Evolutionary conservation across 176 grass and related monocot genomes (phyloP).

Genomic region (Metroxylon sagu): DNA sequence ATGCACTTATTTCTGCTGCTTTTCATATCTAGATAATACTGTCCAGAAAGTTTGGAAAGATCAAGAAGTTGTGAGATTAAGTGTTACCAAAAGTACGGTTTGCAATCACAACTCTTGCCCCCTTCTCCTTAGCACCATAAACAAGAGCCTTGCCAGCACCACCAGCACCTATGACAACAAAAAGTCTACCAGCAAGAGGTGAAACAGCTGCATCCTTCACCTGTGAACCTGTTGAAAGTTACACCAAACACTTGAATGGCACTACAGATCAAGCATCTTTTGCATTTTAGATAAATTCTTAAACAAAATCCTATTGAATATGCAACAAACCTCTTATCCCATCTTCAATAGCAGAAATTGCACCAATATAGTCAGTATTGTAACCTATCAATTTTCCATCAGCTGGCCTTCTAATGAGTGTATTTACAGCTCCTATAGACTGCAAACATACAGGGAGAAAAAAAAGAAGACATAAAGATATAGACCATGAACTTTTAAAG

Average conservation of each 20-base stretch:
- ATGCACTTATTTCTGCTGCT: too few relatives aligned
- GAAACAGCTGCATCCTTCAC: conserved; percentile 29
- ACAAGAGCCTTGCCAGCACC: conserved; percentile 96
- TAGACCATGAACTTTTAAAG: too few relatives aligned
- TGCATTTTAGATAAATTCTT: background rate
- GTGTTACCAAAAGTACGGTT: conserved; percentile 89
- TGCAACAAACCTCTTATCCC: conserved; percentile 77
- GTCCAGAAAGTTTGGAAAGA: too few relatives aligned
- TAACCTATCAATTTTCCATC: conserved; percentile 87
- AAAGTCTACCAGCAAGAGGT: conserved; percentile 62
- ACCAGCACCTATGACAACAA: conserved; percentile 92
- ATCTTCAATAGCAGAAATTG: conserved; percentile 98
- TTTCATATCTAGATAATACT: too few relatives aligned
- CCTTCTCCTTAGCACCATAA: conserved; percentile 96
- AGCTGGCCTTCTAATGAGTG: conserved; percentile 58
- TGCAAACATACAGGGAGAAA: conserved; percentile 26
- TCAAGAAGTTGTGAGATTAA: conserved; percentile 2
- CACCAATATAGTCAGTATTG: conserved; percentile 97
- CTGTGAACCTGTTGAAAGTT: conserved; percentile 47
- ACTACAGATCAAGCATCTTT: background rate
- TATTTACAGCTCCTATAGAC: conserved; percentile 97
- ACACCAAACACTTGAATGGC: conserved; percentile 1
- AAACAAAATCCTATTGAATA: background rate
- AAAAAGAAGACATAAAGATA: background rate
- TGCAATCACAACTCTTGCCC: conserved; percentile 90